Conservation (phyloP, 768 basidiomycete genomes). For the Tylopilus plumbeoviolaceoides region DNA sequence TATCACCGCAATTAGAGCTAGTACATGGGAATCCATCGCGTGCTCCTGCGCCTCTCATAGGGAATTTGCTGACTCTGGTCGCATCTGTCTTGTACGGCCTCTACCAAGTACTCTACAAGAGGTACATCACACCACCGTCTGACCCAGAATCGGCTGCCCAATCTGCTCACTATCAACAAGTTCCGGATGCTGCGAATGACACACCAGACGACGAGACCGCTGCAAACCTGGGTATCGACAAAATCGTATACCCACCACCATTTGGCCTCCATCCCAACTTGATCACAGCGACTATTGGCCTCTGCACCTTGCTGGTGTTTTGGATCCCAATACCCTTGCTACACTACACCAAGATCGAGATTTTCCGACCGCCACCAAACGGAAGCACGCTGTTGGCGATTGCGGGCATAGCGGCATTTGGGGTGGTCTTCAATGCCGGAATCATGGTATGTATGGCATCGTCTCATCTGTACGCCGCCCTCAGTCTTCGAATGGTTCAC, state of each 20-base stretch:
- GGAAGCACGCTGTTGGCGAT: constrained; percentile 47
- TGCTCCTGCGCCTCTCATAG: constrained; percentile 55
- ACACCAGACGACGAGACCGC: constrained; percentile 18
- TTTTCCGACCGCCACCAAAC: constrained; percentile 61
- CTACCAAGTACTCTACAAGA: constrained; percentile 86
- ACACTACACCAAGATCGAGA: constrained; percentile 60
- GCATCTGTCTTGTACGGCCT: constrained; percentile 71
- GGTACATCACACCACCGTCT: constrained; percentile 65
- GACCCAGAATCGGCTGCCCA: constrained; percentile 50
- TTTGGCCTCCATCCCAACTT: constrained; percentile 85
- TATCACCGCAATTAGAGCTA: constrained; percentile 18
- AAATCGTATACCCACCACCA: constrained; percentile 56
- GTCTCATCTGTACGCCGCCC: not conserved
- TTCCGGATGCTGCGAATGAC: constrained; percentile 38
- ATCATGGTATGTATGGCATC: constrained; percentile 68
- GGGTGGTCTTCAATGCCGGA: constrained; percentile 79
- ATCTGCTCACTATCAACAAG: constrained; percentile 38
- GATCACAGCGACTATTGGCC: constrained; percentile 74
- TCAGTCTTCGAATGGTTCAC: constrained; percentile 2
- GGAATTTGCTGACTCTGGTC: constrained; percentile 68
- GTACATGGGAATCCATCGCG: not conserved
- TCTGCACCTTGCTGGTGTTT: constrained; percentile 65
- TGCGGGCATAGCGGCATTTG: constrained; percentile 62
- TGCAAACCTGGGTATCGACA: constrained; percentile 20
- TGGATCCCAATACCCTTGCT: constrained; percentile 80